Evolutionary conservation across 352 stramenopile species (phyloP).

Genomic region (Globisporangium rhizosaccharum): DNA sequence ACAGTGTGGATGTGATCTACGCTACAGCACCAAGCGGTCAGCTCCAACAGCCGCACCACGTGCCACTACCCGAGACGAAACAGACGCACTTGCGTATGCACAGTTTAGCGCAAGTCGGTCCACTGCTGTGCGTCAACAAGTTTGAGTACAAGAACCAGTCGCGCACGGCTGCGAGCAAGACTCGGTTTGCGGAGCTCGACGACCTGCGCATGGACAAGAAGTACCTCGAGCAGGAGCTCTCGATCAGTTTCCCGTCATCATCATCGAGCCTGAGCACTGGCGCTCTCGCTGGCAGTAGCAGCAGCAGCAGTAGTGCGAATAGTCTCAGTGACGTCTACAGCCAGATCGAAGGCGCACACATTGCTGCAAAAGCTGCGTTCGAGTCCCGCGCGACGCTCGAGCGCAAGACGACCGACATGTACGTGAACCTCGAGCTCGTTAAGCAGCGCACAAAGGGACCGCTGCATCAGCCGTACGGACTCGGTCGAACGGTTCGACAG

Average conservation of each 20-base stretch:
- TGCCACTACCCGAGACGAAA: neutral
- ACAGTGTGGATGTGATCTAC: no score
- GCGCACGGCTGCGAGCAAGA: neutral
- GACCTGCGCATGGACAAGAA: slow-evolving; percentile 54
- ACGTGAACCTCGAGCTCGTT: slow-evolving; percentile 33
- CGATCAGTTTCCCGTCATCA: slow-evolving; percentile 25
- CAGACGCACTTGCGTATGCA: slow-evolving; percentile 22
- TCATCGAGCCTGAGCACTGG: slow-evolving; percentile 13
- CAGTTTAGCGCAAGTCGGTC: slow-evolving; percentile 41
- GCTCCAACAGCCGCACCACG: neutral
- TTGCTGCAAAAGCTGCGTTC: slow-evolving; percentile 31
- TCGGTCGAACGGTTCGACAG: neutral
- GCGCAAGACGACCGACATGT: slow-evolving; percentile 50
- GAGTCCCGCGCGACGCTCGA: slow-evolving; percentile 35
- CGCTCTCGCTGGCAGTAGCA: slow-evolving; percentile 7
- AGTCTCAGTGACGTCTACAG: slow-evolving; percentile 26
- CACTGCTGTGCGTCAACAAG: slow-evolving; percentile 29
- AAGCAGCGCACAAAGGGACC: slow-evolving; percentile 9
- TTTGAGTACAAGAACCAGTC: slow-evolving; percentile 21
- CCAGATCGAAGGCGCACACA: slow-evolving; percentile 34
- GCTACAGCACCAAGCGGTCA: no score
- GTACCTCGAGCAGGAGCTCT: slow-evolving; percentile 55
- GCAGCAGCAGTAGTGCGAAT: neutral
- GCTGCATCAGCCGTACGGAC: neutral
- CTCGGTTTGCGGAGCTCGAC: slow-evolving; percentile 31